Percentiles rank a stretch among this genome's conserved stretches.
These are phyloP conservation scores for Cladobotryum mycophilum DNA, from an alignment of 2,329 filamentous ascomycete species.

Conservation along the genomic window DNA sequence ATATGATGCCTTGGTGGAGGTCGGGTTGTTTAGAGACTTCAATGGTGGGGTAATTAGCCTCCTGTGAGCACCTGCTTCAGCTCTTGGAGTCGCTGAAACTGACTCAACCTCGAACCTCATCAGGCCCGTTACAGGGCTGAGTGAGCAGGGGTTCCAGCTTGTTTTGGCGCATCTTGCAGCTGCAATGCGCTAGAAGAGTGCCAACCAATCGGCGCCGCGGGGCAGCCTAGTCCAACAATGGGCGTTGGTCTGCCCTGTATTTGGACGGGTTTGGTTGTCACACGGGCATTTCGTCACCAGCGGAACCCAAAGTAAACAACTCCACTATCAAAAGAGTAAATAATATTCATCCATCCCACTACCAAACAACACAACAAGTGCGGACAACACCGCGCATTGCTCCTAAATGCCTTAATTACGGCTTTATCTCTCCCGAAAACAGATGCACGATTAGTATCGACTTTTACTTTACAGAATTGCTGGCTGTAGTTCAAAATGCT, in stretches of 20 bases:
- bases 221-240: constrained; percentile 5
- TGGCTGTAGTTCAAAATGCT: constrained; percentile 39
- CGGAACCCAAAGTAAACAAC: constrained; percentile 10
- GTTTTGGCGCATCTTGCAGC: neutral
- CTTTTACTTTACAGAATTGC: neutral
- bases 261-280: too few species aligned
- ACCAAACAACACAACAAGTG: neutral
- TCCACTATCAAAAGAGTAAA: neutral
- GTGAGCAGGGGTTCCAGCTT: constrained; percentile 7
- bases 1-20: neutral
- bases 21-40: neutral
- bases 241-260: neutral
- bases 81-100: neutral
- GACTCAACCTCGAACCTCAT: neutral
- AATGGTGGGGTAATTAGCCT: constrained; percentile 6
- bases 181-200: neutral
- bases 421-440: neutral
- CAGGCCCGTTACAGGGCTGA: constrained; percentile 9
- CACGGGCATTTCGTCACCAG: constrained; percentile 8
- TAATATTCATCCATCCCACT: neutral
- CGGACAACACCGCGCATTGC: neutral
- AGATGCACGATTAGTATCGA: neutral
- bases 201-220: constrained; percentile 3
- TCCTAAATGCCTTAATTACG: neutral
- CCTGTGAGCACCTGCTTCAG: neutral